Percentiles rank a stretch among this genome's conserved stretches.
Evolutionary conservation across 345 rosid species (phyloP).

Genomic region (Lumnitzera littorea): DNA sequence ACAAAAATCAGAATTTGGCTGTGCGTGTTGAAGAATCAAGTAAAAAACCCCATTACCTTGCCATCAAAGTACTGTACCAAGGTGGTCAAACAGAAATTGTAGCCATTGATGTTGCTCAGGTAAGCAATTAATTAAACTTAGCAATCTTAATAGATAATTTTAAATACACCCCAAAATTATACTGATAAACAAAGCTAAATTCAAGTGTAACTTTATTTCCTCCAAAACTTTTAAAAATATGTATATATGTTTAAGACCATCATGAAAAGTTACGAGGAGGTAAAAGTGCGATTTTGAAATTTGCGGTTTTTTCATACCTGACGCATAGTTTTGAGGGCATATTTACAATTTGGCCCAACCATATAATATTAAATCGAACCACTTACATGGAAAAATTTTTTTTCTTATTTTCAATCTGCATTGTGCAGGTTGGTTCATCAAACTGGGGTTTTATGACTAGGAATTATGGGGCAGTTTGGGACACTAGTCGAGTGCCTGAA

Average conservation of each 20-base stretch:
- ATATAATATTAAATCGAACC: not conserved
- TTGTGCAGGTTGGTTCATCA: conserved; percentile 48
- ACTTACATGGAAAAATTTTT: not conserved
- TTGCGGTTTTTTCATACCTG: too few species aligned
- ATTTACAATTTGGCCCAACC: too few species aligned
- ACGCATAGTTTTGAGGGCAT: too few species aligned
- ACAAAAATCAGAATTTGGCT: conserved; percentile 51
- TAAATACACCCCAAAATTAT: too few species aligned
- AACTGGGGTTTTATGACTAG: conserved; percentile 66
- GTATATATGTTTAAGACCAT: too few species aligned
- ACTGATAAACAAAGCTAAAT: too few species aligned
- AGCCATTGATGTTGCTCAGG: conserved; percentile 64
- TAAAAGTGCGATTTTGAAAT: too few species aligned
- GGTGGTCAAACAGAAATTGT: conserved; percentile 96
- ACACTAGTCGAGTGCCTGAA: conserved; percentile 52
- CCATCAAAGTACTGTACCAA: conserved; percentile 65
- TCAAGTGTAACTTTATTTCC: too few species aligned
- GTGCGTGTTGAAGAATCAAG: conserved; percentile 94
- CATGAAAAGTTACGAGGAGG: too few species aligned
- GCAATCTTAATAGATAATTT: not conserved
- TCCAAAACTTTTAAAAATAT: too few species aligned
- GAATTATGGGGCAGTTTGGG: conserved; percentile 78
- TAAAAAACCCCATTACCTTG: conserved; percentile 58
- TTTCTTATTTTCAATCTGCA: not conserved
- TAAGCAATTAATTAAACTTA: conserved; percentile 1